Evolutionary conservation across 257 asterid genomes (phyloP), one percentile per base, ranked within the genome.

Genomic region (Voacanga thouarsii): DNA sequence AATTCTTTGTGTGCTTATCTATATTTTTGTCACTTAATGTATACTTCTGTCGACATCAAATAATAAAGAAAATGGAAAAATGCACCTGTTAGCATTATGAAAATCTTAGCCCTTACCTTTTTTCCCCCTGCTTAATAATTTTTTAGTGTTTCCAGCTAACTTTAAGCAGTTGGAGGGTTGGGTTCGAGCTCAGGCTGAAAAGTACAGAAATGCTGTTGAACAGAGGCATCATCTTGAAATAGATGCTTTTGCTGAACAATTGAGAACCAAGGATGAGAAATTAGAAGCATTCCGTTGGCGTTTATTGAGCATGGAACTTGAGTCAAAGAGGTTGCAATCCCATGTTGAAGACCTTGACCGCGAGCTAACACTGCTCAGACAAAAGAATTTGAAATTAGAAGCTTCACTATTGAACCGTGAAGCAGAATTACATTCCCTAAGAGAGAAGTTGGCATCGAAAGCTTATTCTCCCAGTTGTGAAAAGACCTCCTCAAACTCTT

Each of bases 171-270:
- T 87, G 78, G 92, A 87, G 80, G 86, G 82, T 56, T 87, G 93
- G 94, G 87, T 82, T 67, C 79, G 83, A 81, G 80, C 87, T 19
- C 92, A 85, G 82, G 83, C 88, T 28, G 92, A 83, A 60, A 80
- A 85, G 16, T 86, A 87, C 80, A 85, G 84, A 78, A 49, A 80
- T 78, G 85, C 85, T 56, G 75, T 82, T 73, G 90, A 91, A 71
- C 90, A 85, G 77, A 87, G 90, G 83, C 93, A 89, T 78, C 84
- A 79, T 60, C 86, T 87, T 10, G 98, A 91, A 79, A 74, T 91
- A 51, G 96, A 95, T 43, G 97, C 98, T 78, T 95, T 95, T 79
- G 88, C 90, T 7, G 99, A 95, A 87, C 98, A 95, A 64, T 79
- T 95, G 70, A 88, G 96, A 72, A 75, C 85, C 75, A 92, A 89